phyloP scores from a whole-genome alignment of 352 stramenopile species.

The Lagenidium sp. region DNA sequence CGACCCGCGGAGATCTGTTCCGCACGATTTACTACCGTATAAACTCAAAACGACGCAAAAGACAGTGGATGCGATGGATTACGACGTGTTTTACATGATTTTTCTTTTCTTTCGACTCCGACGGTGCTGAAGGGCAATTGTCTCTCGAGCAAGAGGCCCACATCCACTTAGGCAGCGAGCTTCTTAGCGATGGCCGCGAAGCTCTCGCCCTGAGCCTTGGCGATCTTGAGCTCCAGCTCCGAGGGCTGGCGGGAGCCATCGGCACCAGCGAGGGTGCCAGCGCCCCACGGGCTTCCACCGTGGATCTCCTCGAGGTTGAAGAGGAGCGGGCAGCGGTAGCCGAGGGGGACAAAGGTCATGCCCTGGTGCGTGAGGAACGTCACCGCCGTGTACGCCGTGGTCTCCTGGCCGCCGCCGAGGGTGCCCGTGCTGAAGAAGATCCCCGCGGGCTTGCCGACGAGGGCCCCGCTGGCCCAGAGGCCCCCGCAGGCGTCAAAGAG shows the following conservation, averaged over 20 bases:
- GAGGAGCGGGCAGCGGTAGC: constrained; percentile 47
- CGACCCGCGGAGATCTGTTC: too few species aligned
- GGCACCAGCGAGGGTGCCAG: constrained; percentile 69
- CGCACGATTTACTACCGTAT: too few species aligned
- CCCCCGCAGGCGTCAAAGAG: constrained; percentile 82
- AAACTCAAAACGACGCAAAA: too few species aligned
- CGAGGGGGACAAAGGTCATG: constrained; percentile 88
- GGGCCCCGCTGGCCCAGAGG: constrained; percentile 72
- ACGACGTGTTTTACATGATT: too few species aligned
- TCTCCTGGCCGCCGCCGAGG: constrained; percentile 85
- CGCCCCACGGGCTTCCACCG: constrained; percentile 70
- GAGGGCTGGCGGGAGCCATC: constrained; percentile 78
- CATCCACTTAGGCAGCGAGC: constrained; percentile 29
- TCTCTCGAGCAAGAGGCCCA: too few species aligned
- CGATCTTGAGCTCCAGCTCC: constrained; percentile 73
- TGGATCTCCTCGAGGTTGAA: constrained; percentile 79
- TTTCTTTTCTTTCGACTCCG: too few species aligned
- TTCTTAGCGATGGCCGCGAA: constrained; percentile 83
- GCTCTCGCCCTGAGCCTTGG: constrained; percentile 69
- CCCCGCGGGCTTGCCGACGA: constrained; percentile 83
- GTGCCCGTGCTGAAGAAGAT: constrained; percentile 85
- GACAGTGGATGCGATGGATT: too few species aligned
- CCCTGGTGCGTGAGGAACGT: constrained; percentile 87
- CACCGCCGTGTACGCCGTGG: constrained; percentile 70
- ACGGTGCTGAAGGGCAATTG: too few species aligned